Conservation (phyloP, 2,329 filamentous ascomycete species). For the Gnomoniopsis sp. region DNA sequence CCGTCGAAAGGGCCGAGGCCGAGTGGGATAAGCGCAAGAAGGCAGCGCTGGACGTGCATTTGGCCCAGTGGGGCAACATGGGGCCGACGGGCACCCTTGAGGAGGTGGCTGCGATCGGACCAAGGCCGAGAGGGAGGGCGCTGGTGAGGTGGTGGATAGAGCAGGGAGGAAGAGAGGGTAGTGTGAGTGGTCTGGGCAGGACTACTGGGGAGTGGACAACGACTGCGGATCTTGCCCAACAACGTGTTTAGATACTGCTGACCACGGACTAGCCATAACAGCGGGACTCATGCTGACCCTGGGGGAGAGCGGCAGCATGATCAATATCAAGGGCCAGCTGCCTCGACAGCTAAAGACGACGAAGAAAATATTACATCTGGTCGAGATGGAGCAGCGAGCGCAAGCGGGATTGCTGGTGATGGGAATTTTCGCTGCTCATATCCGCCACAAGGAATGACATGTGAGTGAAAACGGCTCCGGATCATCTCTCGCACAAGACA, state of each 20-base stretch:
- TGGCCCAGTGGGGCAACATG: background rate
- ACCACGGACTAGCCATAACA: too few species aligned
- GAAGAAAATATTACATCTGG: too few species aligned
- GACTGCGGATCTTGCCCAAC: background rate
- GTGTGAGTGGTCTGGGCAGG: background rate
- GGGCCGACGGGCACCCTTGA: background rate
- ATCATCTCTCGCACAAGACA: too few species aligned
- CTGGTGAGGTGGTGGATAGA: slow-evolving; percentile 1
- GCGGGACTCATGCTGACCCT: too few species aligned
- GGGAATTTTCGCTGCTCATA: too few species aligned
- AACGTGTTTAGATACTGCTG: background rate
- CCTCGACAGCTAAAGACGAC: too few species aligned
- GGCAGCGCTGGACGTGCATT: background rate
- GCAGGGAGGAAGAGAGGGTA: background rate
- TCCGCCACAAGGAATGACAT: too few species aligned
- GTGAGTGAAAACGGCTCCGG: too few species aligned
- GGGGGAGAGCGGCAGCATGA: too few species aligned
- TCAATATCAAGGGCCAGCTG: too few species aligned
- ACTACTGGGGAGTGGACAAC: background rate
- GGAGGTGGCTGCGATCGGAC: background rate
- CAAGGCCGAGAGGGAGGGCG: slow-evolving; percentile 7
- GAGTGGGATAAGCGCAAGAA: slow-evolving; percentile 26
- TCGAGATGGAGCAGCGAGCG: too few species aligned
- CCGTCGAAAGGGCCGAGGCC: background rate
- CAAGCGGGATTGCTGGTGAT: too few species aligned